These are phyloP conservation scores for Tetracladium marchalianum DNA, from an alignment of 495 filamentous ascomycete genomes.

Conservation along the genomic window DNA sequence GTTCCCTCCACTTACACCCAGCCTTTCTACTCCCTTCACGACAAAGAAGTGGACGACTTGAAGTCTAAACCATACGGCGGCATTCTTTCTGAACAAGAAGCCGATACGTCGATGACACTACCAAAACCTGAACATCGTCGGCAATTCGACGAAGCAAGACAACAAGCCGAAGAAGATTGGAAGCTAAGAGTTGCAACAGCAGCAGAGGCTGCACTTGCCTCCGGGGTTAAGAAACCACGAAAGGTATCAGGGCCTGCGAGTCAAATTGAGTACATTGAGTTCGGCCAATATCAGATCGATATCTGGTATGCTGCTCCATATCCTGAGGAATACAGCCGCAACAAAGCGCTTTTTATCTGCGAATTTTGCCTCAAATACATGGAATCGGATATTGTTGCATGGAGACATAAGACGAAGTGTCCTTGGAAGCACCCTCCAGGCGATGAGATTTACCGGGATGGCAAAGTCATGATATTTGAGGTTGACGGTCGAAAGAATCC, in stretches of 20 bases:
- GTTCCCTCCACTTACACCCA: conserved; percentile 46
- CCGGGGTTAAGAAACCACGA: conserved; percentile 36
- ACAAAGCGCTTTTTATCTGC: conserved; percentile 91
- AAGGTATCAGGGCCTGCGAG: conserved; percentile 81
- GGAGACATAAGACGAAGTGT: conserved; percentile 97
- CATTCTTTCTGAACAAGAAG: conserved; percentile 79
- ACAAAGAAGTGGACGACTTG: conserved; percentile 77
- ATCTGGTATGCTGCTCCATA: conserved; percentile 99
- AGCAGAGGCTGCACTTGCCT: conserved; percentile 36
- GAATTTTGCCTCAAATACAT: conserved; percentile 99
- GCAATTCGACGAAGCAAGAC: conserved; percentile 77
- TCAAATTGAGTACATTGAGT: conserved; percentile 97
- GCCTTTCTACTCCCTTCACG: conserved; percentile 75
- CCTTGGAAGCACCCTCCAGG: conserved; percentile 92
- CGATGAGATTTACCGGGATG: conserved; percentile 95
- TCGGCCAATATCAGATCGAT: conserved; percentile 94
- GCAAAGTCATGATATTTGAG: conserved; percentile 89
- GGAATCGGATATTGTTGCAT: conserved; percentile 96
- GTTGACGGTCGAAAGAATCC: conserved; percentile 95
- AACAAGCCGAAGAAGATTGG: conserved; percentile 87
- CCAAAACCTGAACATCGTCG: conserved; percentile 70
- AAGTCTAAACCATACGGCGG: conserved; percentile 95
- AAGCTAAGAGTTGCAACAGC: conserved; percentile 46
- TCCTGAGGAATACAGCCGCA: conserved; percentile 94
- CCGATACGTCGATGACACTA: conserved; percentile 81